Percentiles rank a stretch among this genome's conserved stretches.
Evolutionary conservation across 2,329 filamentous ascomycete species (phyloP).

Genomic region (Malbranchea zuffiana): DNA sequence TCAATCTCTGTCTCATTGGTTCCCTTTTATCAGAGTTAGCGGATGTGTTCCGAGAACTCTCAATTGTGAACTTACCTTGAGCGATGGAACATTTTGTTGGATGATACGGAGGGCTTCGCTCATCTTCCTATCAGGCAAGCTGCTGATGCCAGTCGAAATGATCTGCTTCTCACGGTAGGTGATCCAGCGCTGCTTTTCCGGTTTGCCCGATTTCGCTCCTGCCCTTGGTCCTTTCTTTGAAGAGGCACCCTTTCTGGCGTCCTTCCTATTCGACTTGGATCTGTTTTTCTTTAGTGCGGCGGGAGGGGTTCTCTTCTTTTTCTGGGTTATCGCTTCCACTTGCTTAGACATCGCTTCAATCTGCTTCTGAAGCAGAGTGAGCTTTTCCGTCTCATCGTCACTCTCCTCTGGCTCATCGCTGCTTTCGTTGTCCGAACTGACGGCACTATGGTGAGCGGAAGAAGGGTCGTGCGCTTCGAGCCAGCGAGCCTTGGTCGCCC

Average conservation of each 20-base stretch:
- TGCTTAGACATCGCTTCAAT: conserved; percentile 65
- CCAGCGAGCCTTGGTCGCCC: conserved; percentile 71
- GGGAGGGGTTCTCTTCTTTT: conserved; percentile 50
- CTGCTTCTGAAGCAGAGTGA: conserved; percentile 56
- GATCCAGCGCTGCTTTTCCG: conserved; percentile 53
- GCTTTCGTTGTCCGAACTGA: conserved; percentile 57
- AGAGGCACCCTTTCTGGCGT: conserved; percentile 35
- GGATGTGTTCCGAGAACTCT: background rate
- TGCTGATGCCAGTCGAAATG: conserved; percentile 75
- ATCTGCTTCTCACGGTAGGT: conserved; percentile 77
- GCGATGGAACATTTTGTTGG: conserved; percentile 65
- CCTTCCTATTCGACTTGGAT: conserved; percentile 36
- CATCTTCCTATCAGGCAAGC: conserved; percentile 67
- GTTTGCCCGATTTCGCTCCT: conserved; percentile 28
- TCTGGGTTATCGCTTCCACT: conserved; percentile 43
- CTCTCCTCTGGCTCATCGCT: conserved; percentile 59
- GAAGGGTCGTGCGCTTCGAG: conserved; percentile 61
- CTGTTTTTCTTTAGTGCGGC: conserved; percentile 40
- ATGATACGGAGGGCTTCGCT: conserved; percentile 79
- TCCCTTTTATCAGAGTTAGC: conserved; percentile 22
- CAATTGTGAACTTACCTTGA: conserved; percentile 42
- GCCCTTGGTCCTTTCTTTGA: conserved; percentile 46
- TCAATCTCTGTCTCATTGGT: conserved; percentile 39
- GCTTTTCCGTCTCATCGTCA: conserved; percentile 51
- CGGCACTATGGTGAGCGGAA: conserved; percentile 54